Base-by-base conservation (phyloP, 2,329 filamentous ascomycete genomes). In the Paecilomyces variotii region DNA sequence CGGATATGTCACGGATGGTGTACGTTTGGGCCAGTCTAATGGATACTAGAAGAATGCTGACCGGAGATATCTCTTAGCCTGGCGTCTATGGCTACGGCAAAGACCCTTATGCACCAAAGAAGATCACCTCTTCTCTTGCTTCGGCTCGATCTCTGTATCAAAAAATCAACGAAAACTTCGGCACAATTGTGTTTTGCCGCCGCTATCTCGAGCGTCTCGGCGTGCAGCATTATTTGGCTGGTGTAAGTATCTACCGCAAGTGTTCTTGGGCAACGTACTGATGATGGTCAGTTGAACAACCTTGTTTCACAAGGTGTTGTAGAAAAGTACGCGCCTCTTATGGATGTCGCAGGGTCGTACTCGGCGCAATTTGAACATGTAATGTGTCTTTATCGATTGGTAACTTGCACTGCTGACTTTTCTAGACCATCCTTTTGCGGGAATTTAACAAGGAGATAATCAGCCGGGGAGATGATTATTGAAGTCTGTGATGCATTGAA, bases 191-290 rank as follows among this genome's bases (percentile, higher is more conserved):
- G 1, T 87, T 87, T 66, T 85, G 78, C 58, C 78, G 84, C 24
- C 81, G 84, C 6, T 86, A 87, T 61, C 77, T 87, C 28, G 84
- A 87, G 51, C 79, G 83, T n/a, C 72, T 87, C n/a, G 85, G 85
- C 0, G 68, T 81, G 19, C 78, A 85, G 52, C 78, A 79, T 32
- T 87, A 87, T 62, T 69, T 84, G 55, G 78, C 82, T 0, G 84
- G 83, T 1, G 80, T 84, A 68, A 73, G 78, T 68, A 14, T 39
- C n/a, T 2, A 24, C 24, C 4, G 14, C 4, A 27, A 27, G 25
- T 9, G 3, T 45, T 19, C 1, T 45, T 14, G 27, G 4, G 19
- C 24, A 34, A 54, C 26, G 60, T 69, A 26, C 71, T 61, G 32
- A 55, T 3, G 11, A 1, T 30, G 1, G 51, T n/a, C 59, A 84